A percentile compares a stretch with the other conserved stretches of the same genome.
Conservation (phyloP, 495 filamentous ascomycete genomes). For the Aspergillus mulundensis region DNA sequence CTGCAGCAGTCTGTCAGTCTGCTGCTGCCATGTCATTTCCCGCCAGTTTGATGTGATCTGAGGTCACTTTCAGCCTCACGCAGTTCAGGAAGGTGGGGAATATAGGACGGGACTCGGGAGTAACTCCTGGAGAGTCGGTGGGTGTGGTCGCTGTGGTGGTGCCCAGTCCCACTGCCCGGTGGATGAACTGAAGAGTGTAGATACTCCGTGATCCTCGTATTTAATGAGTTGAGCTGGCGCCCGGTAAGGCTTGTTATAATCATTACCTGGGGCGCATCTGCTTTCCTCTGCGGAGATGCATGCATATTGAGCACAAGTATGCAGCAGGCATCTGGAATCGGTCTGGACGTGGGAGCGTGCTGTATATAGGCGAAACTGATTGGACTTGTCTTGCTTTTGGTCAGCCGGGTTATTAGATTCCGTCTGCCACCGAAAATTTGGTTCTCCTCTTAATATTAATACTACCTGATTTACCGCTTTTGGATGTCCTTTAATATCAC, state of each 20-base stretch:
- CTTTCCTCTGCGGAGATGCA: not conserved
- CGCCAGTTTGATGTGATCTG: slow-evolving; percentile 1
- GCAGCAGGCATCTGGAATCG: not conserved
- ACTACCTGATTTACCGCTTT: too few species aligned
- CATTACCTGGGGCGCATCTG: not conserved
- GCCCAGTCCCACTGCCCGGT: not conserved
- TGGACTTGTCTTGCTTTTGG: not conserved
- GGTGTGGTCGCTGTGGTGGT: not conserved
- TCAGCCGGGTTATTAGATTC: not conserved
- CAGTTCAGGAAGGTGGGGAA: not conserved
- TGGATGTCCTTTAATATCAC: too few species aligned
- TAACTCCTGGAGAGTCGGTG: not conserved
- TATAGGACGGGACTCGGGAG: not conserved
- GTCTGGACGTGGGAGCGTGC: not conserved
- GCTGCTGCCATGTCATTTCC: not conserved
- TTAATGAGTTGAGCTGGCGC: not conserved
- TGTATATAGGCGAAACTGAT: not conserved
- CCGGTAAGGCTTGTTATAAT: not conserved
- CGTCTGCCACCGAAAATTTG: too few species aligned
- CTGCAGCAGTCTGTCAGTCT: too few species aligned
- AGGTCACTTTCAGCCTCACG: slow-evolving; percentile 5
- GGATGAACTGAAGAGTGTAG: not conserved
- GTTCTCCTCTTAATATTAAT: too few species aligned
- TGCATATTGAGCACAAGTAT: not conserved
- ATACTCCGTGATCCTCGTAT: not conserved